Evolutionary conservation across 495 filamentous ascomycete species (phyloP).

Genomic region (Stereocaulon alpinum): DNA sequence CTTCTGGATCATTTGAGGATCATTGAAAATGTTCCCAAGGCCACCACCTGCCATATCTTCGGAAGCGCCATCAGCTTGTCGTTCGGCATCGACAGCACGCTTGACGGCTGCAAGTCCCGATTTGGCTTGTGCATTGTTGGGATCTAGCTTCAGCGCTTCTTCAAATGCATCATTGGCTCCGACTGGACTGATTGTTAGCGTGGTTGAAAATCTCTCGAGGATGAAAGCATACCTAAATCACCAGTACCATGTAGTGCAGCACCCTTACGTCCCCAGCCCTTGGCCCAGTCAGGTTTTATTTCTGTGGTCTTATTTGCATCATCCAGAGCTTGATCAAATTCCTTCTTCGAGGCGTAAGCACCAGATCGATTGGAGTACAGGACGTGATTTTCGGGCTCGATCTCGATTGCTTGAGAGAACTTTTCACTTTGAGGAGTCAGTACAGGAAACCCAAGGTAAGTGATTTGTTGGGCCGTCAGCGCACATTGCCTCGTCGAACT

Average conservation of each 20-base stretch:
- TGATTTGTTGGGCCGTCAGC: slow-evolving; percentile 25
- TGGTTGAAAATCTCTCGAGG: background rate
- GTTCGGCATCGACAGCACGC: slow-evolving; percentile 78
- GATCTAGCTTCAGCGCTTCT: slow-evolving; percentile 80
- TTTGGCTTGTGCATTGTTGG: slow-evolving; percentile 86
- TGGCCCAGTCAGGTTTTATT: slow-evolving; percentile 96
- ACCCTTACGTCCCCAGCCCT: slow-evolving; percentile 88
- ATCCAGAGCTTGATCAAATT: slow-evolving; percentile 71
- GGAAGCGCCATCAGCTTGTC: slow-evolving; percentile 48
- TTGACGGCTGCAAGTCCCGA: slow-evolving; percentile 72
- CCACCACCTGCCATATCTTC: slow-evolving; percentile 54
- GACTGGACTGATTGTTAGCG: slow-evolving; percentile 31
- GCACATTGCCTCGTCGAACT: slow-evolving; percentile 93
- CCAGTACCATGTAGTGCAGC: slow-evolving; percentile 79
- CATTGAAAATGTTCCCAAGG: slow-evolving; percentile 83
- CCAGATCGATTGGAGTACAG: slow-evolving; percentile 97
- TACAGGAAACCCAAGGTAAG: background rate
- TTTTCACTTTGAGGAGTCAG: slow-evolving; percentile 54
- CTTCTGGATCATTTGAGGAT: slow-evolving; percentile 81
- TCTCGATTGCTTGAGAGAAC: slow-evolving; percentile 85
- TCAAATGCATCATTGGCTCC: slow-evolving; percentile 83
- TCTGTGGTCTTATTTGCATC: slow-evolving; percentile 89
- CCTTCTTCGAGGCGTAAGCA: slow-evolving; percentile 82
- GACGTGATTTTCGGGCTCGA: slow-evolving; percentile 84
- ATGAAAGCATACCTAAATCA: slow-evolving; percentile 51